These are phyloP conservation scores for Gynochthodes officinalis DNA, from an alignment of 257 asterid genomes.

Conservation along the genomic window DNA sequence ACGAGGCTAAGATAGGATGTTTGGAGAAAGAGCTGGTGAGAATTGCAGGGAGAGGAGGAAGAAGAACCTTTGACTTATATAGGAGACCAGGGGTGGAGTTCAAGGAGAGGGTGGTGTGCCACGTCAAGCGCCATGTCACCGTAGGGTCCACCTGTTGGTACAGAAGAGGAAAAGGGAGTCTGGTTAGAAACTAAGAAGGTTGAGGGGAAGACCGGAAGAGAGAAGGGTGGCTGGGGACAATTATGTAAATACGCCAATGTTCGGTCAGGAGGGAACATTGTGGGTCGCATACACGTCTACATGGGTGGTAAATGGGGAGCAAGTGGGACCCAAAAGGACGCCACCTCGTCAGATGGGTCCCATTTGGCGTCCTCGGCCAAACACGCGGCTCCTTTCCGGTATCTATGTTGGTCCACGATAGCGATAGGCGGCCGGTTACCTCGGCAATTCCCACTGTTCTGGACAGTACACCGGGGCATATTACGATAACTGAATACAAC, in stretches of 20 bases:
- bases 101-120: constrained; percentile 21
- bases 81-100: constrained; percentile 25
- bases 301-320: constrained; percentile 25
- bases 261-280: constrained; percentile 28
- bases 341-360: constrained; percentile 44
- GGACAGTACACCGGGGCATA: constrained; percentile 35
- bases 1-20: not conserved
- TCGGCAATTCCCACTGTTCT: constrained; percentile 40
- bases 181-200: constrained; percentile 14
- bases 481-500: not conserved
- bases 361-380: constrained; percentile 40
- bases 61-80: constrained; percentile 35
- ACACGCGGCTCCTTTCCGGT: constrained; percentile 67
- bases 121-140: constrained; percentile 49
- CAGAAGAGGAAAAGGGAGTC: constrained; percentile 27
- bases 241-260: constrained; percentile 26
- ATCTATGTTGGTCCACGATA: constrained; percentile 61
- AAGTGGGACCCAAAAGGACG: constrained; percentile 34
- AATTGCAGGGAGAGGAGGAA: constrained; percentile 25
- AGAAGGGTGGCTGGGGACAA: constrained; percentile 42
- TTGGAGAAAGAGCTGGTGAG: not conserved
- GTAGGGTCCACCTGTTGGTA: constrained; percentile 22
- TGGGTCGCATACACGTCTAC: constrained; percentile 32
- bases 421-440: constrained; percentile 63
- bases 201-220: constrained; percentile 35